phyloP scores from a whole-genome alignment of 106 monocot genomes.

The Iris macrosiphon region DNA sequence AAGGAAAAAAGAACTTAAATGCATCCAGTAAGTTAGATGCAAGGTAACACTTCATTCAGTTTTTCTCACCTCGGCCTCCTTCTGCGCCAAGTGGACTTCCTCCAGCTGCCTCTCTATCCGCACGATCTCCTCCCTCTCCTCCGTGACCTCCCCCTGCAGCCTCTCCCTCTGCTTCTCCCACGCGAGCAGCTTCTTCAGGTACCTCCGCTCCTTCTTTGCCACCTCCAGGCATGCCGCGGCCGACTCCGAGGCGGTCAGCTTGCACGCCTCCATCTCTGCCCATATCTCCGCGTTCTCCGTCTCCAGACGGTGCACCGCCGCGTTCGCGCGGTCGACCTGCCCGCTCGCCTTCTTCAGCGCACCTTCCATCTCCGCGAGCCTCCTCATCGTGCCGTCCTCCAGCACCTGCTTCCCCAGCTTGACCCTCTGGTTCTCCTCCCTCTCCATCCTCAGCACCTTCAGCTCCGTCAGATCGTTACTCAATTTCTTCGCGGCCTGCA shows the following conservation, averaged over 20 bases:
- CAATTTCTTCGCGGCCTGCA: slow-evolving; percentile 84
- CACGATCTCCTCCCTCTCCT: slow-evolving; percentile 35
- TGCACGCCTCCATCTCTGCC: slow-evolving; percentile 90
- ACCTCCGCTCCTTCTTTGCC: slow-evolving; percentile 58
- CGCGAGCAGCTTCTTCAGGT: slow-evolving; percentile 47
- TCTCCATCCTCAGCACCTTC: slow-evolving; percentile 54
- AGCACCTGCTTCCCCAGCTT: slow-evolving; percentile 62
- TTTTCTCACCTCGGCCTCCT: slow-evolving; percentile 45
- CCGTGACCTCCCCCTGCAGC: slow-evolving; percentile 44
- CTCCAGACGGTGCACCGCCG: slow-evolving; percentile 49
- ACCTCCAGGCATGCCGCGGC: slow-evolving; percentile 36
- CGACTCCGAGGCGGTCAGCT: slow-evolving; percentile 68
- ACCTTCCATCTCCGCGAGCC: slow-evolving; percentile 76
- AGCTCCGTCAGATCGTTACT: slow-evolving; percentile 65
- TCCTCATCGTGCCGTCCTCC: slow-evolving; percentile 77
- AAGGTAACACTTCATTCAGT: too few relatives aligned
- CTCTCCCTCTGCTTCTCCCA: slow-evolving; percentile 69
- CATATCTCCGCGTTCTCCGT: slow-evolving; percentile 83
- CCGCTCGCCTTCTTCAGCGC: slow-evolving; percentile 65
- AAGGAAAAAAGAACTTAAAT: too few relatives aligned
- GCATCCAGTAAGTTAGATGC: too few relatives aligned
- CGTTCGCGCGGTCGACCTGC: slow-evolving; percentile 84
- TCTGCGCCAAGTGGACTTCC: slow-evolving; percentile 34
- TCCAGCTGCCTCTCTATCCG: slow-evolving; percentile 26
- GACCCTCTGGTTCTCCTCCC: slow-evolving; percentile 58